Conservation (phyloP, 1,284 basidiomycete genomes). For the Fistulinella cinereoalba region DNA sequence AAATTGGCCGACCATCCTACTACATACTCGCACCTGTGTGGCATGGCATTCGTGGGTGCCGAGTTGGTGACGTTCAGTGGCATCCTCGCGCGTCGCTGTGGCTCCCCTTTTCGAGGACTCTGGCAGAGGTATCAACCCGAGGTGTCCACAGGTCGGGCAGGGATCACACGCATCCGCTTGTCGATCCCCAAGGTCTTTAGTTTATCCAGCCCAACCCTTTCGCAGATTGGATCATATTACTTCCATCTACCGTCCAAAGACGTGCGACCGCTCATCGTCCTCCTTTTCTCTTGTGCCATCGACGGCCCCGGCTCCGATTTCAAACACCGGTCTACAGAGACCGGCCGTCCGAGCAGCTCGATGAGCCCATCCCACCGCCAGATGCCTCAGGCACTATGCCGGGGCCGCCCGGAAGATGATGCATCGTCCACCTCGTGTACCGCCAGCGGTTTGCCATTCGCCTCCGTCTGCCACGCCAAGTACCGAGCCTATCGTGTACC, state of each 20-base stretch:
- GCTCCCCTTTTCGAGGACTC: too few relatives aligned
- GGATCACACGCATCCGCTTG: constrained; percentile 74
- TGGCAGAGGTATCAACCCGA: too few relatives aligned
- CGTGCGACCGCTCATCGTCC: constrained; percentile 85
- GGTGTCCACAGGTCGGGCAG: too few relatives aligned
- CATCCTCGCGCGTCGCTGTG: too few relatives aligned
- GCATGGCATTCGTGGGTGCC: too few relatives aligned
- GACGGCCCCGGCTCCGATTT: constrained; percentile 68
- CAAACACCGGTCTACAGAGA: constrained; percentile 46
- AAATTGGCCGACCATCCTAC: too few relatives aligned
- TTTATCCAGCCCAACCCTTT: constrained; percentile 84
- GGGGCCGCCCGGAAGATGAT: constrained; percentile 69
- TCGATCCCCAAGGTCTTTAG: constrained; percentile 82
- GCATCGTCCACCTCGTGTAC: constrained; percentile 46
- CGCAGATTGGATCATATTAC: constrained; percentile 90
- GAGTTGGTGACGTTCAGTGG: too few relatives aligned
- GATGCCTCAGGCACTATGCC: constrained; percentile 78
- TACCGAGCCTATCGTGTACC: constrained; percentile 20
- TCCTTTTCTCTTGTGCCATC: constrained; percentile 89
- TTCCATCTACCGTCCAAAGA: constrained; percentile 89
- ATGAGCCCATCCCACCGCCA: constrained; percentile 67
- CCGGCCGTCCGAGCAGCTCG: constrained; percentile 51
- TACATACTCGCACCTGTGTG: too few relatives aligned
- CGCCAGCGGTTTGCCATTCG: constrained; percentile 38
- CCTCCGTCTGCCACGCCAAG: constrained; percentile 39